These are phyloP conservation scores for Venturia nashicola DNA, from an alignment of 2,329 filamentous ascomycete species.

Conservation along the genomic window DNA sequence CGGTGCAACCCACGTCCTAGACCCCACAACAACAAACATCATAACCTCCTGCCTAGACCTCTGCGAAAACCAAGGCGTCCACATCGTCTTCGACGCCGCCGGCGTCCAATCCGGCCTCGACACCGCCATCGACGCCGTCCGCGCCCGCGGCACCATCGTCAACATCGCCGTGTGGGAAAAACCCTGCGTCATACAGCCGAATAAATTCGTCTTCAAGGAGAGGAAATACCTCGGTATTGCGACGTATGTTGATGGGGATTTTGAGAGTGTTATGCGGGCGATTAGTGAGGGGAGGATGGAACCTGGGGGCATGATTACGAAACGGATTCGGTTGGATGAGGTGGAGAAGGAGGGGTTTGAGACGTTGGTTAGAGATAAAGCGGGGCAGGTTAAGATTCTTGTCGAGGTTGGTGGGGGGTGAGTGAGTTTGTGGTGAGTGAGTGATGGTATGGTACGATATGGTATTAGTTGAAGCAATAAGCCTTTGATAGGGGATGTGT, in stretches of 20 bases:
- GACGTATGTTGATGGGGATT: conserved; percentile 40
- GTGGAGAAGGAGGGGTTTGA: conserved; percentile 24
- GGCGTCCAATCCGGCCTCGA: conserved; percentile 40
- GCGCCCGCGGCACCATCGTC: conserved; percentile 38
- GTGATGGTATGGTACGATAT: neutral
- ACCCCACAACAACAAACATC: conserved; percentile 38
- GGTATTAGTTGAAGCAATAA: no score
- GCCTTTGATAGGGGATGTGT: neutral
- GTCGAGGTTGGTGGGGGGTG: conserved; percentile 6
- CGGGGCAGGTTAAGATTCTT: conserved; percentile 10
- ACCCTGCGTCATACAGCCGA: conserved; percentile 35
- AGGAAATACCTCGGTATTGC: conserved; percentile 40
- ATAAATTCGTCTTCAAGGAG: conserved; percentile 41
- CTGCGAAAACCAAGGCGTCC: conserved; percentile 33
- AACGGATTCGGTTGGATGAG: conserved; percentile 32
- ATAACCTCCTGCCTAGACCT: conserved; percentile 30
- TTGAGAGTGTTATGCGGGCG: conserved; percentile 35
- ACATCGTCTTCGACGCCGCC: conserved; percentile 41
- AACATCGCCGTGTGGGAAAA: conserved; percentile 47
- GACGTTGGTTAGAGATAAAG: conserved; percentile 7
- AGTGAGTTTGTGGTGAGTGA: neutral
- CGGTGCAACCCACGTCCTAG: conserved; percentile 39
- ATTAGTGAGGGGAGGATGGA: conserved; percentile 29
- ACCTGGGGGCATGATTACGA: conserved; percentile 37
- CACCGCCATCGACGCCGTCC: conserved; percentile 34